Percentiles rank a stretch among this genome's conserved stretches.
phyloP scores from a whole-genome alignment of 331 rosid species.

The Quercus phellos region DNA sequence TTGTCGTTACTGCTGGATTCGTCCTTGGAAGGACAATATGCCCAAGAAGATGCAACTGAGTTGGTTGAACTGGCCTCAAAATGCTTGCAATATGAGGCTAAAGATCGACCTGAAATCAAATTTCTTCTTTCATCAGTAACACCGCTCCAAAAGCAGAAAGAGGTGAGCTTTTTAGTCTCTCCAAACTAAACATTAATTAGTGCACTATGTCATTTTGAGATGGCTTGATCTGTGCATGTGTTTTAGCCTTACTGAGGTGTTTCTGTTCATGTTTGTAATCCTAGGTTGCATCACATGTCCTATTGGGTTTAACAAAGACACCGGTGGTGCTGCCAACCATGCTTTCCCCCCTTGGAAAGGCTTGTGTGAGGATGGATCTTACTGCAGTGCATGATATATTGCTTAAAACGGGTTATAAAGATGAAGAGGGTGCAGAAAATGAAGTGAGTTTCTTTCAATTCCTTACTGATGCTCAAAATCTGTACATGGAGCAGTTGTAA shows the following conservation, averaged over 20 bases:
- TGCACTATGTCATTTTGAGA: neutral
- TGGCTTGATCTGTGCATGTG: neutral
- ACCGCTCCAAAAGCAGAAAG: constrained; percentile 80
- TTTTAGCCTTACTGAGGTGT: neutral
- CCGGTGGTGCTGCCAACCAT: constrained; percentile 69
- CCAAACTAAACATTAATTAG: neutral
- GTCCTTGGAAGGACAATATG: constrained; percentile 55
- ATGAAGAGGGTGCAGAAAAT: constrained; percentile 97
- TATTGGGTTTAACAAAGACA: constrained; percentile 71
- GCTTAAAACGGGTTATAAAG: constrained; percentile 92
- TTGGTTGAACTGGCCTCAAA: constrained; percentile 92
- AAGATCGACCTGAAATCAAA: constrained; percentile 79
- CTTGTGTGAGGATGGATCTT: constrained; percentile 87
- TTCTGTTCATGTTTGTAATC: neutral
- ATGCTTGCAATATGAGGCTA: constrained; percentile 91
- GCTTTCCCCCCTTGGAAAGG: constrained; percentile 95
- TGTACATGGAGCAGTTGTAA: neutral
- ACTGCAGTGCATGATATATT: constrained; percentile 81
- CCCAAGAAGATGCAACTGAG: constrained; percentile 64
- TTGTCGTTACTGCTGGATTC: constrained; percentile 66
- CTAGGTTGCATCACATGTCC: constrained; percentile 75
- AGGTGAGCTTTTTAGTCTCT: constrained; percentile 37
- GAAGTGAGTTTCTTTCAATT: constrained; percentile 41
- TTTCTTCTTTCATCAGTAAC: constrained; percentile 69
- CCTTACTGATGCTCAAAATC: no score